Evolutionary conservation across 2,329 filamentous ascomycete genomes (phyloP), one percentile per base, ranked within the genome.

Genomic region (Fusarium sp.): DNA sequence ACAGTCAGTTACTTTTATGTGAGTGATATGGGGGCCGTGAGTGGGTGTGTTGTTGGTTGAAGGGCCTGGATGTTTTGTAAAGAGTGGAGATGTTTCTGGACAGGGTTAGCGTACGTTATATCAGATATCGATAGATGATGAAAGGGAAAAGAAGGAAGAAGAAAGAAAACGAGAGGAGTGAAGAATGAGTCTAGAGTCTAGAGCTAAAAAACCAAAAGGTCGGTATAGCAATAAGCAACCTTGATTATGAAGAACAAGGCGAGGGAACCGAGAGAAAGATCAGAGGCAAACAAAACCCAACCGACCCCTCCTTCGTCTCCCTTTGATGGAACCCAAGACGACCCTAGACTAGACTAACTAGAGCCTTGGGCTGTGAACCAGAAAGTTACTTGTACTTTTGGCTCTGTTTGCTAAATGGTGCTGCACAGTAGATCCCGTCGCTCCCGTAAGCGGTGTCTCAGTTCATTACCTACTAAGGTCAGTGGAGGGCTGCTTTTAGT

Each of bases 351-450:
- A 46, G 44, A 46, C 25, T n/a, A 46, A 29, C 25, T 46, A 25
- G 33, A 54, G 33, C 14, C 33, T 27, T 27, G 31, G 49, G 49
- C 23, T 38, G 31, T 37, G 2, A 15, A 33, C 31, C 2, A 8
- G 7, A 51, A 35, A 51, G 48, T 35, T 21, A 51, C 44, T 49
- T 59, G 27, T 44, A 55, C 49, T 45, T 45, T 60, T 56, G 39
- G 29, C 19, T 38, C 39, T 67, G 21, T 44, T 54, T 33, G 51
- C 35, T 49, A 23, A 12, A 49, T 7, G 15, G 15, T 46, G 44
- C 44, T 46, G 44, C 62, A 61, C 48, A 51, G 48, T 51, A 51
- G 56, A 35, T 68, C 62, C 63, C 63, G 63, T 49, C 29, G 25
- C 44, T 61, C 46, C 63, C 56, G 55, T 54, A 25, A 60, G 37